Conservation (phyloP, 257 asterid species). For the Gardenia jasminoides region DNA sequence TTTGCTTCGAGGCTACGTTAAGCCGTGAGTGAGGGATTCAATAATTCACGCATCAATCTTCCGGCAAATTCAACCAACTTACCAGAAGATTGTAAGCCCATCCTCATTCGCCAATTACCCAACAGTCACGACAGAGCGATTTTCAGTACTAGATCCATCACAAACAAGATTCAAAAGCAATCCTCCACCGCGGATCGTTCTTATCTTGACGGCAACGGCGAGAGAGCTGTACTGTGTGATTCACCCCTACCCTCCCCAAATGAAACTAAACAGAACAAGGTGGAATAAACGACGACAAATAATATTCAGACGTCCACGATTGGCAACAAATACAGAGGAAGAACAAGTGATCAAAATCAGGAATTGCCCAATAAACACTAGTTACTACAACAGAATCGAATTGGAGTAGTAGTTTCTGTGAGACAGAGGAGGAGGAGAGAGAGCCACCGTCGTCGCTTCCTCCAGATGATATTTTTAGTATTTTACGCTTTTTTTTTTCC, state of each 20-base stretch:
- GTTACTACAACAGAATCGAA: background rate
- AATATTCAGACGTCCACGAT: background rate
- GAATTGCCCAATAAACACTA: background rate
- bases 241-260: background rate
- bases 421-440: conserved; percentile 1
- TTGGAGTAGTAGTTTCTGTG: background rate
- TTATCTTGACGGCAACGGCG: background rate
- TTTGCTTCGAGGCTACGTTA: background rate
- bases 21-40: conserved; percentile 15
- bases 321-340: background rate
- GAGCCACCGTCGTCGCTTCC: conserved; percentile 32
- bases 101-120: conserved; percentile 58
- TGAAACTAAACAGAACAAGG: background rate
- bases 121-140: conserved; percentile 23
- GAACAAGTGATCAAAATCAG: conserved; percentile 5
- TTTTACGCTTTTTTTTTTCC: background rate
- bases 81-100: conserved; percentile 97
- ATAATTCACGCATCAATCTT: conserved; percentile 42
- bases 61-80: conserved; percentile 58
- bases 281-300: background rate
- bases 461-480: conserved; percentile 22
- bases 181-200: background rate
- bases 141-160: conserved; percentile 41
- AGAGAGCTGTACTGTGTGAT: background rate
- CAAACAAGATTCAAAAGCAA: background rate